Evolutionary conservation across 768 basidiomycete species (phyloP).

Genomic region (Trametes gibbosa): DNA sequence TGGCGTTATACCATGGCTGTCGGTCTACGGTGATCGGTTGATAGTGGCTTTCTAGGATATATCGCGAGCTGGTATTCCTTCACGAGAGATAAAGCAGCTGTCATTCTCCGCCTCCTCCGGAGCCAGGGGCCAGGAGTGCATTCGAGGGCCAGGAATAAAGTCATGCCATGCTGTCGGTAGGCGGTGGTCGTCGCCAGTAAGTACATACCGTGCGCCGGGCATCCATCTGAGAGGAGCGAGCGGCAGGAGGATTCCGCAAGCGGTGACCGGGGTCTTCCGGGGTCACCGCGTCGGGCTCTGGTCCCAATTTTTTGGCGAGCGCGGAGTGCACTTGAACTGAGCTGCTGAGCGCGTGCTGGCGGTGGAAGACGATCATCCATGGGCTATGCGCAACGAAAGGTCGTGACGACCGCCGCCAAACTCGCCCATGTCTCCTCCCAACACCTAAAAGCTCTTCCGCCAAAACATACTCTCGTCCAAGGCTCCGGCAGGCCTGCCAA

Average conservation of each 20-base stretch:
- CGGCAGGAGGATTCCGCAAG: neutral
- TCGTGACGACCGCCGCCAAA: conserved; percentile 47
- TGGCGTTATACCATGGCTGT: neutral
- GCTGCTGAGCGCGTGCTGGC: conserved; percentile 21
- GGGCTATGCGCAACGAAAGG: conserved; percentile 59
- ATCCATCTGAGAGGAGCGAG: neutral
- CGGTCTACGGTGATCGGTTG: neutral
- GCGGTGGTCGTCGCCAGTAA: no score
- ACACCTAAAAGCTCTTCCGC: conserved; percentile 57
- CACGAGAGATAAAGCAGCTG: neutral
- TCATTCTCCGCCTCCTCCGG: neutral
- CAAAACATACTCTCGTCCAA: conserved; percentile 45
- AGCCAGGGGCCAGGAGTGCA: no score
- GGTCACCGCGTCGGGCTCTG: conserved; percentile 8
- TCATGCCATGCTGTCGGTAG: no score
- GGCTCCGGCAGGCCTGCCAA: conserved; percentile 11
- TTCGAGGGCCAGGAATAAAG: no score
- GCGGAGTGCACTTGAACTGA: neutral
- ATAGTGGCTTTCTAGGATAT: neutral
- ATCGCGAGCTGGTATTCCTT: neutral
- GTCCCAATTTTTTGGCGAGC: conserved; percentile 17
- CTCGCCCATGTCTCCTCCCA: conserved; percentile 53
- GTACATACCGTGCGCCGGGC: no score
- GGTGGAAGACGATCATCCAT: conserved; percentile 36
- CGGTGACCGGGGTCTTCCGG: conserved; percentile 14